Evolutionary conservation across 768 basidiomycete genomes (phyloP).

Genomic region (Kwoniella europaea): DNA sequence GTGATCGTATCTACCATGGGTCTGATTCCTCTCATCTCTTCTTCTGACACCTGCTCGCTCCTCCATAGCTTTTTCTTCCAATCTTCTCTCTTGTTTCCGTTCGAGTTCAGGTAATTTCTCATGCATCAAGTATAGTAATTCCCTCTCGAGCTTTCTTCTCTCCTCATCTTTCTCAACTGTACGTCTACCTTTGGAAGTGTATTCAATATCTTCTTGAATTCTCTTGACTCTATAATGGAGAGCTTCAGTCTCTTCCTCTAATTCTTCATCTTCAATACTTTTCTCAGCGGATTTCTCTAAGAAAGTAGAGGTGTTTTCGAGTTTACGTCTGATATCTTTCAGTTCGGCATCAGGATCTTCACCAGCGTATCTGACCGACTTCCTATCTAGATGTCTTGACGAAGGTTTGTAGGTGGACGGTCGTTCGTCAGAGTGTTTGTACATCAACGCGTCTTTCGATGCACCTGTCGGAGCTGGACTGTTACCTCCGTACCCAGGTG

Average conservation of each 20-base stretch:
- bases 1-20: constrained; percentile 61
- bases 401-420: constrained; percentile 77
- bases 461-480: constrained; percentile 20
- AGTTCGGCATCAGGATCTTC: constrained; percentile 73
- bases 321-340: constrained; percentile 80
- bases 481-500: constrained; percentile 39
- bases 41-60: constrained; percentile 77
- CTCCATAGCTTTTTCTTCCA: constrained; percentile 76
- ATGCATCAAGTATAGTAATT: constrained; percentile 82
- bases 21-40: constrained; percentile 80
- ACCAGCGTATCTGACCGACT: constrained; percentile 71
- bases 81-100: constrained; percentile 75
- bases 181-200: constrained; percentile 75
- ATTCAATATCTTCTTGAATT: constrained; percentile 89
- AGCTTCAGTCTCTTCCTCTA: constrained; percentile 89
- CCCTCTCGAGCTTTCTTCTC: constrained; percentile 80
- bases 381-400: constrained; percentile 82
- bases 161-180: constrained; percentile 80
- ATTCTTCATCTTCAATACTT: constrained; percentile 80
- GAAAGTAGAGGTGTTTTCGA: constrained; percentile 77
- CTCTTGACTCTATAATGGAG: constrained; percentile 81
- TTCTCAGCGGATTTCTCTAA: constrained; percentile 75
- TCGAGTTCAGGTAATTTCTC: constrained; percentile 91
- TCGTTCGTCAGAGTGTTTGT: constrained; percentile 75
- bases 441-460: constrained; percentile 82